Percentiles rank a stretch among this genome's conserved stretches.
Conservation (phyloP, 441 rosid genomes). For the Populus hybrid region DNA sequence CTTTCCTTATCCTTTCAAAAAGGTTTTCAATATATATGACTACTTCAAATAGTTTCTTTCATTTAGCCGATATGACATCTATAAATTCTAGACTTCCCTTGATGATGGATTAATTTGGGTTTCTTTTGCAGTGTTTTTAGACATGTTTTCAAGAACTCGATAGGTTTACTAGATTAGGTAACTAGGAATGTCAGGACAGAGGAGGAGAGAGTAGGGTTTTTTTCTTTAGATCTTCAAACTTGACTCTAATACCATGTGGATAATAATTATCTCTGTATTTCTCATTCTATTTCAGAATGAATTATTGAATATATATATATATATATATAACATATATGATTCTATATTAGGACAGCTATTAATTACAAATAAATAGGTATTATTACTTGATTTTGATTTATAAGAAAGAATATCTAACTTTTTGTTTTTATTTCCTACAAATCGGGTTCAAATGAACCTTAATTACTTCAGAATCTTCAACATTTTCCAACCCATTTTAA, state of each 20-base stretch:
- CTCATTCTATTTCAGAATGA: not conserved
- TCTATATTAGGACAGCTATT: not conserved
- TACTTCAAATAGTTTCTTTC: not conserved
- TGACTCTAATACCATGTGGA: not conserved
- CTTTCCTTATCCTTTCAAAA: not conserved
- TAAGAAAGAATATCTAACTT: no score
- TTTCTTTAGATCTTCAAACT: no score
- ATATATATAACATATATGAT: not conserved
- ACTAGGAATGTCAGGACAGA: not conserved
- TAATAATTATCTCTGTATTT: no score
- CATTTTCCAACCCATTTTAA: no score
- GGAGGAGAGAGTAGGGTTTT: no score
- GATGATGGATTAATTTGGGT: not conserved
- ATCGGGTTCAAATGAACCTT: accelerated
- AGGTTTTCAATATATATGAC: not conserved
- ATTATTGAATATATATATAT: no score
- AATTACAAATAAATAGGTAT: no score
- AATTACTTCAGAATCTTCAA: no score
- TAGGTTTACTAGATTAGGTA: not conserved
- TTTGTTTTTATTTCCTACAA: no score
- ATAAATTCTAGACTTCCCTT: not conserved
- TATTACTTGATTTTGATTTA: no score
- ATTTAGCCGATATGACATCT: not conserved
- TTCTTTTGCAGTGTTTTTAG: no score
- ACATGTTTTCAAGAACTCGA: no score